Base-by-base conservation (phyloP, 2,329 filamentous ascomycete species). In the Pseudogymnoascus sp. region DNA sequence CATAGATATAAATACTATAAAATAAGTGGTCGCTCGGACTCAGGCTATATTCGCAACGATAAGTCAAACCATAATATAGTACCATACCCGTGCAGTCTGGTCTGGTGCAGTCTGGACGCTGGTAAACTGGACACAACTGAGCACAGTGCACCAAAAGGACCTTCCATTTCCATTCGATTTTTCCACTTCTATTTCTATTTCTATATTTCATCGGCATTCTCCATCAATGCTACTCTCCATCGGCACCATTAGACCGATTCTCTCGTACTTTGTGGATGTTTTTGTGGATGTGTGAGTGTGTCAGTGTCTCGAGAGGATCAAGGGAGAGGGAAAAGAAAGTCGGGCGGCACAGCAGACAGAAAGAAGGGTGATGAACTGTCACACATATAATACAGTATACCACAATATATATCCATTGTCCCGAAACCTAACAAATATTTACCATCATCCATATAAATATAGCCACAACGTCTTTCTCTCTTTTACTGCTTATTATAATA, bases 261-360 rank as follows among this genome's bases (percentile, higher is more conserved):
- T 7, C 12, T 6, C 43, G 43, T 49, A 49, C 25, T 53, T 49
- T 53, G 46, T 53, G 46, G 46, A 53, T 53, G 46, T 53, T n/a
- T 49, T 46, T 21, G 28, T 31, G 28, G 28, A 31, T 31, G 28
- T 31, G 28, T 31, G 8, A 42, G 40, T 42, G 40, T 31, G 28
- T 31, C 28, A 42, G 40, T 42, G 40, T 43, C 40, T 49, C 9
- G 25, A n/a, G 25, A 21, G 21, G 42, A n/a, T 46, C 40, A 46
- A n/a, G n/a, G n/a, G n/a, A n/a, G n/a, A 25, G 42, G 42, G 42
- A 25, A 56, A 28, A 12, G 25, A 18, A 16, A 18, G 23, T 31
- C 9, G 46, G 11, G 25, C 25, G 14, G 23, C 43, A 49, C 43
- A 49, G 7, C 43, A 49, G 43, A 28, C 7, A n/a, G 43, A 49